phyloP scores from a whole-genome alignment of 441 rosid species.

The Corymbia citriodora region DNA sequence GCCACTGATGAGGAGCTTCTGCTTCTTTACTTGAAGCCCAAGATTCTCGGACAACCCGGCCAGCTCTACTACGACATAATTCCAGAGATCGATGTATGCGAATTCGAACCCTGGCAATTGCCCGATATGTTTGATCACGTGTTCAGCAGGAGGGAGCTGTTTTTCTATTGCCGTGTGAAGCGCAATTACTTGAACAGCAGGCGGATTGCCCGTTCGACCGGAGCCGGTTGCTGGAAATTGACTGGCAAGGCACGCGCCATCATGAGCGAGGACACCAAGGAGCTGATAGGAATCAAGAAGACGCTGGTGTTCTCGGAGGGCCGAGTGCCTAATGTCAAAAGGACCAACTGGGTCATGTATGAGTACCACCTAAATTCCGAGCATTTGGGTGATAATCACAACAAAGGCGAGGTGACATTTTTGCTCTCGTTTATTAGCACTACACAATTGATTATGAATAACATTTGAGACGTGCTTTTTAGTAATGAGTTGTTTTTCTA shows the following conservation, averaged over 20 bases:
- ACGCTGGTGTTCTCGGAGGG: background rate
- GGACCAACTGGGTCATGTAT: background rate
- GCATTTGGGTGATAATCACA: background rate
- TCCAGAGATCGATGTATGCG: background rate
- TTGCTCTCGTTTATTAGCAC: background rate
- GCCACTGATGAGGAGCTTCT: background rate
- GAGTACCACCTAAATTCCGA: slow-evolving; percentile 1
- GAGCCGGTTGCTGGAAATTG: slow-evolving; percentile 1
- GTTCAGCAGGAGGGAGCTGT: background rate
- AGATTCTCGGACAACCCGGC: background rate
- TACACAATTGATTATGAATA: too few relatives aligned
- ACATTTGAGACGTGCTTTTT: background rate
- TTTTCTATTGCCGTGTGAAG: background rate
- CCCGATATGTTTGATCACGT: background rate
- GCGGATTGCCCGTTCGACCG: background rate
- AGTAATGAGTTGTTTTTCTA: background rate
- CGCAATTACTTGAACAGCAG: background rate
- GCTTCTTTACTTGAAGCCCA: background rate
- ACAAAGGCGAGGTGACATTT: background rate
- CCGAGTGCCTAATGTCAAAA: background rate
- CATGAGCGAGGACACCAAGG: background rate
- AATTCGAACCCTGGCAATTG: background rate
- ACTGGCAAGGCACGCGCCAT: background rate
- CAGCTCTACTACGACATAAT: background rate
- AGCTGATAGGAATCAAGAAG: background rate